Evolutionary conservation across 257 asterid genomes (phyloP).

Genomic region (Lycium barbarum): DNA sequence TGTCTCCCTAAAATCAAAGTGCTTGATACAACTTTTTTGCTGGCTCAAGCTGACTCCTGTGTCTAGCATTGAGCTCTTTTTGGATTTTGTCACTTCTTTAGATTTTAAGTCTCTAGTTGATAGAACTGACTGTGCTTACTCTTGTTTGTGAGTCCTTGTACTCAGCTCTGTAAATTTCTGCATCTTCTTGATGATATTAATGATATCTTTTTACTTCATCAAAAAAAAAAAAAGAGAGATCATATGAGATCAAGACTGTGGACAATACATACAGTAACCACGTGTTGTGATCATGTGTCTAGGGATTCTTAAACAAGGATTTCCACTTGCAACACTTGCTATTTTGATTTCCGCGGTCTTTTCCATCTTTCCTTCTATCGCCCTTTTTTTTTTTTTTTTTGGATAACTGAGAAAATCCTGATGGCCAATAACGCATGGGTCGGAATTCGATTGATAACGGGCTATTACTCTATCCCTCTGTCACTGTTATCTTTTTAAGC

Average conservation of each 20-base stretch:
- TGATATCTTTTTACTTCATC: too few relatives aligned
- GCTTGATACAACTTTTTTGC: too few relatives aligned
- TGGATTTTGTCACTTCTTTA: too few relatives aligned
- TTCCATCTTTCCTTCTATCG: slow-evolving; percentile 9
- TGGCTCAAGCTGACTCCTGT: too few relatives aligned
- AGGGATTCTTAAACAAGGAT: background rate
- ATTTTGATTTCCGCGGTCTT: background rate
- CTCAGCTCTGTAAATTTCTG: too few relatives aligned
- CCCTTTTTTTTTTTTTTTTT: background rate
- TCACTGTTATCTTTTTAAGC: slow-evolving; percentile 5
- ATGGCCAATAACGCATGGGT: background rate
- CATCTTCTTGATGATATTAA: too few relatives aligned
- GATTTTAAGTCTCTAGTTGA: too few relatives aligned
- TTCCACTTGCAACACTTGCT: background rate
- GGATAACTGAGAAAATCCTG: background rate
- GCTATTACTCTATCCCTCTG: background rate
- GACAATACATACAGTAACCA: background rate
- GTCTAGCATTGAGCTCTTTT: too few relatives aligned
- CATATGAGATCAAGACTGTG: background rate
- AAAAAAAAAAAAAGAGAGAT: background rate
- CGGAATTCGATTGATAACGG: background rate
- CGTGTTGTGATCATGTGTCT: background rate
- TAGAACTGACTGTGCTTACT: too few relatives aligned
- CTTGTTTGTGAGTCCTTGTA: too few relatives aligned
- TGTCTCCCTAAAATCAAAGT: too few relatives aligned